Conservation (phyloP, 345 rosid genomes). For the Rhodamnia rubescens region DNA sequence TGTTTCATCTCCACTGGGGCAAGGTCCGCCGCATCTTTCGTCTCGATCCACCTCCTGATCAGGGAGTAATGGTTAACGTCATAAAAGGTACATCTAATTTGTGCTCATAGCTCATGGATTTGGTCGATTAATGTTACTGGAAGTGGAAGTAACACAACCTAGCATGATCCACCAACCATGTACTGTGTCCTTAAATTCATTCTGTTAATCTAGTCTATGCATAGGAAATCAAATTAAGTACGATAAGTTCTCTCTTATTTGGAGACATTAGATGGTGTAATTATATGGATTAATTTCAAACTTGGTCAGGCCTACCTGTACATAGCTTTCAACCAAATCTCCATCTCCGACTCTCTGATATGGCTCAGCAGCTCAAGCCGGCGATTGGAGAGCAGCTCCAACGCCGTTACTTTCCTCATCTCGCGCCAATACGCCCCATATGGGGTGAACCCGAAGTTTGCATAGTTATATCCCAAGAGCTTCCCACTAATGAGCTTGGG, state of each 20-base stretch:
- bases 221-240: neutral
- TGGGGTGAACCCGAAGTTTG: slow-evolving; percentile 16
- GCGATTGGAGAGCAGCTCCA: slow-evolving; percentile 21
- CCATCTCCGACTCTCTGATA: slow-evolving; percentile 8
- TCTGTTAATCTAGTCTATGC: neutral
- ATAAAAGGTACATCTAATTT: neutral
- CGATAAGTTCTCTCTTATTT: neutral
- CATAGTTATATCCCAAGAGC: slow-evolving; percentile 6
- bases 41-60: neutral
- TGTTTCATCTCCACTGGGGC: slow-evolving; percentile 19
- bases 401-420: slow-evolving; percentile 7
- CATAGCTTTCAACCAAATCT: slow-evolving; percentile 3
- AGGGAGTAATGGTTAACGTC: neutral
- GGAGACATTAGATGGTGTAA: neutral
- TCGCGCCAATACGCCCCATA: slow-evolving; percentile 28
- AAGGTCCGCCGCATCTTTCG: neutral
- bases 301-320: neutral
- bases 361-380: slow-evolving; percentile 13
- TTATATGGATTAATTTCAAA: neutral
- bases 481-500: slow-evolving; percentile 9
- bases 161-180: neutral
- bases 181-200: neutral
- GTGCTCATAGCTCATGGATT: neutral
- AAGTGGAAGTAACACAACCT: neutral
- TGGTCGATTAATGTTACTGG: neutral